Percentiles rank a stretch among this genome's conserved stretches.
Conservation (phyloP, 1,284 basidiomycete species). For the Farysia itapuensis region DNA sequence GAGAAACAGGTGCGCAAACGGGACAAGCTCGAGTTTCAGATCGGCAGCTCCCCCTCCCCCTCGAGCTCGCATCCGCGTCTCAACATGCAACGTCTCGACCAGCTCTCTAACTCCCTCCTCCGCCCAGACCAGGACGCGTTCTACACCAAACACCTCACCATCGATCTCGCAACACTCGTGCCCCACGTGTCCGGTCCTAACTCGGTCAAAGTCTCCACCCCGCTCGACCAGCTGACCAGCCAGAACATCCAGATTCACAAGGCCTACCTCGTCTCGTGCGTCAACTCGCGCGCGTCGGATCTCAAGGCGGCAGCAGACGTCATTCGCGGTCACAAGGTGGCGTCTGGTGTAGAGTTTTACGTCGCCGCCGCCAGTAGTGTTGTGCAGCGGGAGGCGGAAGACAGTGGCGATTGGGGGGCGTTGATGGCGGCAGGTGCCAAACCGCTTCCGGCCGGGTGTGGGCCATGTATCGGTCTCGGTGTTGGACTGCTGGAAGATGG, state of each 20-base stretch:
- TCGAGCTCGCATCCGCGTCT: slow-evolving; percentile 77
- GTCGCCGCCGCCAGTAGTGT: slow-evolving; percentile 89
- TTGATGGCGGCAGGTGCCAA: slow-evolving; percentile 86
- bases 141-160: slow-evolving; percentile 84
- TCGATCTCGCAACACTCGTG: slow-evolving; percentile 89
- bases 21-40: slow-evolving; percentile 75
- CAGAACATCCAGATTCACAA: slow-evolving; percentile 85
- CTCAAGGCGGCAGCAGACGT: slow-evolving; percentile 88
- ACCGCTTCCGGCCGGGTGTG: slow-evolving; percentile 90
- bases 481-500: slow-evolving; percentile 90
- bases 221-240: slow-evolving; percentile 77
- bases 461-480: slow-evolving; percentile 95
- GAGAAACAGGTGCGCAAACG: slow-evolving; percentile 74
- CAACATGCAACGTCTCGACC: slow-evolving; percentile 72
- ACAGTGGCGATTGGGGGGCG: slow-evolving; percentile 81
- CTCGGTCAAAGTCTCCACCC: slow-evolving; percentile 92
- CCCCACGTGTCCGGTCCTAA: slow-evolving; percentile 97
- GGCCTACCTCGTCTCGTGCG: slow-evolving; percentile 97
- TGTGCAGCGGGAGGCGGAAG: slow-evolving; percentile 87
- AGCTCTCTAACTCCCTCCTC: slow-evolving; percentile 66
- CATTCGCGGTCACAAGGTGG: slow-evolving; percentile 79
- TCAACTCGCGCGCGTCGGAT: slow-evolving; percentile 94
- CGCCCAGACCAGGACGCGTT: slow-evolving; percentile 75
- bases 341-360: slow-evolving; percentile 89
- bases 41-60: slow-evolving; percentile 64